A percentile compares a stretch with the other conserved stretches of the same genome.
Evolutionary conservation across 768 basidiomycete species (phyloP).

Genomic region (Cyclocybe aegerita): DNA sequence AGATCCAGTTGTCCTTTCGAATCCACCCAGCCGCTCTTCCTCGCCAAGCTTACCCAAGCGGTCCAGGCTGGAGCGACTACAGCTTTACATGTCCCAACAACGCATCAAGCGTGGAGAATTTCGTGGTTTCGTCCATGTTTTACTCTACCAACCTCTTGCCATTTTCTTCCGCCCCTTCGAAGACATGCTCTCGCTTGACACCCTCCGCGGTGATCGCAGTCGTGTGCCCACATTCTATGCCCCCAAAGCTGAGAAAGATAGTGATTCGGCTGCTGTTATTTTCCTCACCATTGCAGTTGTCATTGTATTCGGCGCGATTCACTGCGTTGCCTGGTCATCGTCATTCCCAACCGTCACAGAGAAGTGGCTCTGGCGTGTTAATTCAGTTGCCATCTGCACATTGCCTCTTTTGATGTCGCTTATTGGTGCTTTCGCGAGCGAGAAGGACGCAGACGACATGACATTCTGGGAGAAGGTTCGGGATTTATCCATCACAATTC

Average conservation of each 20-base stretch:
- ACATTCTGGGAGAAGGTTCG: not conserved
- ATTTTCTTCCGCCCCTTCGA: not conserved
- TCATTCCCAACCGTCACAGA: conserved; percentile 13
- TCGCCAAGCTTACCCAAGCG: not conserved
- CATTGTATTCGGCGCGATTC: conserved; percentile 23
- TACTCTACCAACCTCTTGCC: not conserved
- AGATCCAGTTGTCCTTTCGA: not conserved
- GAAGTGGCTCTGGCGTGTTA: not conserved
- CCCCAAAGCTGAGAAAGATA: not conserved
- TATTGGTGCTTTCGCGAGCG: not conserved
- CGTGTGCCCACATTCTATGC: conserved; percentile 7
- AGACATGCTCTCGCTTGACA: not conserved
- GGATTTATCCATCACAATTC: not conserved
- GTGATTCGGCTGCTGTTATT: not conserved
- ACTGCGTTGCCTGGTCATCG: conserved; percentile 23
- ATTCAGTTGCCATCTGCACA: conserved; percentile 10
- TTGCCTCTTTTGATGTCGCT: conserved; percentile 3
- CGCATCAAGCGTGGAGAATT: no score
- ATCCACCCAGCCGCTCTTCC: not conserved
- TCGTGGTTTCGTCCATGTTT: no score
- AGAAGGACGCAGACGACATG: not conserved
- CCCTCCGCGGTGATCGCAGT: not conserved
- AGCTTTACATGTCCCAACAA: no score
- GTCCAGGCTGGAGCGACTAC: not conserved
- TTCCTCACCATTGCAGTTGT: conserved; percentile 3